Evolutionary conservation across 768 basidiomycete genomes (phyloP), one percentile per base, ranked within the genome.

Genomic region (Infundibulicybe gibba): DNA sequence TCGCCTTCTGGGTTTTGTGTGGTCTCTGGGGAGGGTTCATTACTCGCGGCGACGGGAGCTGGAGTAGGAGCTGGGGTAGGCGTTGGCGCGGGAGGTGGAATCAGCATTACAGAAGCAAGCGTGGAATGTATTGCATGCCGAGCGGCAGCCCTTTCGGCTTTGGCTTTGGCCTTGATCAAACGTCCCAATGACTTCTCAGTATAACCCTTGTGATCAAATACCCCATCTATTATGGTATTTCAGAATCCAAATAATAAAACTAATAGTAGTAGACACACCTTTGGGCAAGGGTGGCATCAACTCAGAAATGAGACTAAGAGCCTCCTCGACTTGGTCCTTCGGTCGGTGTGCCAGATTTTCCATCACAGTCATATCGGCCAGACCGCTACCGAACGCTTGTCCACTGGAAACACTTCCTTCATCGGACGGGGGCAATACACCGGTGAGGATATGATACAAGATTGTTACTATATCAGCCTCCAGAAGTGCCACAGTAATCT

Each of bases 291-390:
- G 92, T 1, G 97, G 97, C 65, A 99, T 79, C 12, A 99, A 69
- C 62, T 99, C 97, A 17, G 89, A 88, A 31, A 95, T 73, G 33
- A 98, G 76, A 51, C 86, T 86, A 32, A 99, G 71, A 0, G 90
- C 85, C 66, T 99, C 97, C 66, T 97, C 94, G 5, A 98, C 82
- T 62, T 97, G 94, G 49, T 99, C 97, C 67, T 98, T 98, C 3
- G 97, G 90, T 21, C 94, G 78, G 64, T 97, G 94, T 0, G 93
- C 93, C 39, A 99, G 71, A 63, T 95, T 98, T 68, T 98, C 91
- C 85, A 97, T 91, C 20, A 99, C 92, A 6, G 92, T 87, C 91
- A 98, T 94, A 61, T 97, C 94, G 14, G 91, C 93, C 3, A 94
- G 68, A 21, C 92, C 90, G 39, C 90, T 91, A 21, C 90, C 89